These are phyloP conservation scores for Penicillium turbatum DNA, from an alignment of 495 filamentous ascomycete genomes.

Conservation along the genomic window DNA sequence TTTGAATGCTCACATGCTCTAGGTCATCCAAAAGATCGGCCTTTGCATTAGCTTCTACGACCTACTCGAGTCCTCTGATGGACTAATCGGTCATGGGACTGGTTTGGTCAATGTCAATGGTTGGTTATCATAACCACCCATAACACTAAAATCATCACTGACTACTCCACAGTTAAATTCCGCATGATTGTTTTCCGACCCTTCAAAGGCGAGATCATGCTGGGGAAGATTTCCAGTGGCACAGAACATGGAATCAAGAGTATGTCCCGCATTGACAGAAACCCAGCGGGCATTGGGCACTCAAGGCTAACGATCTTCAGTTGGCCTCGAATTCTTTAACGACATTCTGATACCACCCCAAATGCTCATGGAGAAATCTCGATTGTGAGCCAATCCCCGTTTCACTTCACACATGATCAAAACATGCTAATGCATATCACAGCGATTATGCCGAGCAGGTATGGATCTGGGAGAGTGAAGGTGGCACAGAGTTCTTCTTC, in stretches of 20 bases:
- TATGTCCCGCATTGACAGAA: slow-evolving; percentile 32
- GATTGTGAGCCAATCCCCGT: slow-evolving; percentile 55
- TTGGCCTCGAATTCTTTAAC: slow-evolving; percentile 83
- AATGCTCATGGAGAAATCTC: slow-evolving; percentile 64
- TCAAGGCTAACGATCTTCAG: slow-evolving; percentile 34
- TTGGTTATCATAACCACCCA: slow-evolving; percentile 26
- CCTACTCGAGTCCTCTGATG: slow-evolving; percentile 79
- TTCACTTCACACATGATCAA: background rate
- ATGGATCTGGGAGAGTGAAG: slow-evolving; percentile 76
- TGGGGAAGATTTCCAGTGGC: slow-evolving; percentile 72
- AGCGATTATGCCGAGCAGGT: slow-evolving; percentile 67
- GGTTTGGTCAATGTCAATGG: slow-evolving; percentile 91
- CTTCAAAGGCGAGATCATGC: slow-evolving; percentile 85
- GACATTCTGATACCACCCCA: slow-evolving; percentile 75
- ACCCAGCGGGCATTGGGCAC: background rate
- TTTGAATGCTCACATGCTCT: slow-evolving; percentile 1
- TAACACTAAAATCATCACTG: background rate
- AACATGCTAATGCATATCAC: slow-evolving; percentile 22
- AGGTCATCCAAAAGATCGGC: slow-evolving; percentile 75
- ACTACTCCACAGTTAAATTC: slow-evolving; percentile 66
- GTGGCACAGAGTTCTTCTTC: slow-evolving; percentile 69
- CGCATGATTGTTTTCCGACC: slow-evolving; percentile 90
- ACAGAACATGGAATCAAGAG: slow-evolving; percentile 69
- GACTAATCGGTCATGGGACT: slow-evolving; percentile 83
- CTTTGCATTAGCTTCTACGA: slow-evolving; percentile 91